phyloP scores from a whole-genome alignment of 768 basidiomycete species.

The Leccinellum luteum region DNA sequence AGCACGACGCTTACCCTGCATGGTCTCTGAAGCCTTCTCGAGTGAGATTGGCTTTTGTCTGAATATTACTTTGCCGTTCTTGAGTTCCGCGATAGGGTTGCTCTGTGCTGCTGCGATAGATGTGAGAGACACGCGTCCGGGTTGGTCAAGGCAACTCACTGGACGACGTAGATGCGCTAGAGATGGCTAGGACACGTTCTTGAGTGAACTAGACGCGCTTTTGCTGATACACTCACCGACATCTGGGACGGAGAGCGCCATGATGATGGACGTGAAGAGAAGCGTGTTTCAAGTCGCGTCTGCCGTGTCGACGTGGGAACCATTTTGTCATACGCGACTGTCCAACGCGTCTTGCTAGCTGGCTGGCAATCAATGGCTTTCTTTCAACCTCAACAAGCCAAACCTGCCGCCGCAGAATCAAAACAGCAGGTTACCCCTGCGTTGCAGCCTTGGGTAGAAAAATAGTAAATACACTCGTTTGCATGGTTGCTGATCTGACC shows the following conservation, averaged over 20 bases:
- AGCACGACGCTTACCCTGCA: constrained; percentile 57
- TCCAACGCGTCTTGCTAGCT: constrained; percentile 35
- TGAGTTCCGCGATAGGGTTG: constrained; percentile 55
- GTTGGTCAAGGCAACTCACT: constrained; percentile 15
- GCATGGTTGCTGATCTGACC: neutral
- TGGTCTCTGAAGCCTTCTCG: constrained; percentile 78
- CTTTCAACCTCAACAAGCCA: constrained; percentile 51
- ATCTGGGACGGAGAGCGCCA: constrained; percentile 17
- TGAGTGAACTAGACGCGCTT: constrained; percentile 3
- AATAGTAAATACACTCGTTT: constrained; percentile 68
- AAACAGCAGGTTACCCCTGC: constrained; percentile 53
- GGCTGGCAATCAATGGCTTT: constrained; percentile 52
- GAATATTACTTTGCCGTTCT: constrained; percentile 73
- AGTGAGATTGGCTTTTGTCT: constrained; percentile 73
- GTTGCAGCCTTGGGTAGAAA: constrained; percentile 96
- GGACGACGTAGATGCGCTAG: constrained; percentile 8
- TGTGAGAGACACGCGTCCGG: neutral
- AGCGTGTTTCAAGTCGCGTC: constrained; percentile 16
- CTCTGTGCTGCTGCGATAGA: constrained; percentile 37
- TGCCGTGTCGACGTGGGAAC: constrained; percentile 12
- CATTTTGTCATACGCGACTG: constrained; percentile 33
- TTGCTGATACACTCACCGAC: constrained; percentile 15
- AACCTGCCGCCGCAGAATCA: constrained; percentile 35
- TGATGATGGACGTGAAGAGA: constrained; percentile 18
- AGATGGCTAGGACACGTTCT: constrained; percentile 8